These are phyloP conservation scores for Ascochyta rabiei DNA, from an alignment of 2,329 filamentous ascomycete genomes.

Conservation along the genomic window DNA sequence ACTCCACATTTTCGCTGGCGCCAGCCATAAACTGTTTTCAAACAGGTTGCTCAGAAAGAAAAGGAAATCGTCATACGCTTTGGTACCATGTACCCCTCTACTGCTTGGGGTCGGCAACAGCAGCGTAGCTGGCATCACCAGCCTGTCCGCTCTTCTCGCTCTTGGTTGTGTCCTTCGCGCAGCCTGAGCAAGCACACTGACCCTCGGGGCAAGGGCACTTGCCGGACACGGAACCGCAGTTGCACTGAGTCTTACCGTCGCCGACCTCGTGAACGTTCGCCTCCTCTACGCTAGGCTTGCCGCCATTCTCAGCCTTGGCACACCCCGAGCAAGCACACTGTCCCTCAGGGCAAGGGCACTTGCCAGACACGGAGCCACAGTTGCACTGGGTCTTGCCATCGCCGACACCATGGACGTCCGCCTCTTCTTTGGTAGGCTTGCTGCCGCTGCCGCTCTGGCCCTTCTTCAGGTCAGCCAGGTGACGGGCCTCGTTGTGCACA, in stretches of 20 bases:
- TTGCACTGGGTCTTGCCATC: constrained; percentile 56
- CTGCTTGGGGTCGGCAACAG: constrained; percentile 20
- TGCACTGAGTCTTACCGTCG: constrained; percentile 55
- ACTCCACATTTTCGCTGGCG: constrained; percentile 5
- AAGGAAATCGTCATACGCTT: constrained; percentile 2
- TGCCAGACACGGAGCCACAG: constrained; percentile 51
- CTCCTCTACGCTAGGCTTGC: constrained; percentile 44
- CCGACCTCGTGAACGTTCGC: constrained; percentile 48
- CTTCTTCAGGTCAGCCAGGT: constrained; percentile 86
- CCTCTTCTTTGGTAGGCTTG: constrained; percentile 44
- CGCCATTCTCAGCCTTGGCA: constrained; percentile 45
- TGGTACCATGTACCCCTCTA: not conserved
- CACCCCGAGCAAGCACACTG: constrained; percentile 56
- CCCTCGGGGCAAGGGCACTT: constrained; percentile 55
- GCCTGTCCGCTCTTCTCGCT: constrained; percentile 21
- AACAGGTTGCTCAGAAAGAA: constrained; percentile 1
- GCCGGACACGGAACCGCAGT: constrained; percentile 52
- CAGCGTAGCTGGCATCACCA: constrained; percentile 14
- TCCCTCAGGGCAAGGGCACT: constrained; percentile 54
- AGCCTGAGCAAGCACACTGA: constrained; percentile 55
- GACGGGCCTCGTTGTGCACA: constrained; percentile 87
- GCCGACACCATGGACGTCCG: constrained; percentile 46
- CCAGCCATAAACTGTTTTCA: not conserved
- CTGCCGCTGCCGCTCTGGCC: constrained; percentile 15
- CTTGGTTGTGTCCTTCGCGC: constrained; percentile 47